Evolutionary conservation across 371 early-diverging fungal species (phyloP).

Genomic region (Apophysomyces variabilis): DNA sequence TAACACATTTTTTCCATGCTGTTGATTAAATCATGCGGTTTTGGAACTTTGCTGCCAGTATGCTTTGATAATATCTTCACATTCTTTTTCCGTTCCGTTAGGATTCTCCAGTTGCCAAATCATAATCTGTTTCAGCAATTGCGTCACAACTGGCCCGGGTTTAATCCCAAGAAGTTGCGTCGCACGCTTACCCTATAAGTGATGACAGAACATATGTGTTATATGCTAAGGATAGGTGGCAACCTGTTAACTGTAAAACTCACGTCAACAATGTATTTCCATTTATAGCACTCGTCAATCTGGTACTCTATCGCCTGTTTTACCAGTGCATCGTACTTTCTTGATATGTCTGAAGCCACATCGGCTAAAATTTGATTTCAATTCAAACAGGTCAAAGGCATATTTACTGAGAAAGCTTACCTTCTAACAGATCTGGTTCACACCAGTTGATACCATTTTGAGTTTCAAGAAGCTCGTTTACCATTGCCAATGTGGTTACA

Average conservation of each 20-base stretch:
- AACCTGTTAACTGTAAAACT: slow-evolving; percentile 20
- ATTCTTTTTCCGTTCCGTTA: slow-evolving; percentile 61
- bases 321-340: slow-evolving; percentile 47
- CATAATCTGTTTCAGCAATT: slow-evolving; percentile 62
- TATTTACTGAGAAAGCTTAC: neutral
- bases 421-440: slow-evolving; percentile 20
- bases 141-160: slow-evolving; percentile 68
- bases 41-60: slow-evolving; percentile 34
- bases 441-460: slow-evolving; percentile 21
- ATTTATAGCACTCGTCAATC: slow-evolving; percentile 58
- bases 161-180: slow-evolving; percentile 59
- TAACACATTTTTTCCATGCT: neutral
- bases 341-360: slow-evolving; percentile 14
- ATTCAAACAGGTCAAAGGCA: neutral
- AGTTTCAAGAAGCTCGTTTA: slow-evolving; percentile 50
- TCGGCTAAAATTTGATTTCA: slow-evolving; percentile 3
- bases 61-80: slow-evolving; percentile 43
- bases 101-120: slow-evolving; percentile 79
- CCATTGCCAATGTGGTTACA: slow-evolving; percentile 63
- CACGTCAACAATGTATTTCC: slow-evolving; percentile 71
- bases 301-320: slow-evolving; percentile 38
- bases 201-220: neutral
- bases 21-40: neutral
- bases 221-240: neutral
- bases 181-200: slow-evolving; percentile 62